Conservation (phyloP, 768 basidiomycete genomes). For the Leccinum fibrillosum region DNA sequence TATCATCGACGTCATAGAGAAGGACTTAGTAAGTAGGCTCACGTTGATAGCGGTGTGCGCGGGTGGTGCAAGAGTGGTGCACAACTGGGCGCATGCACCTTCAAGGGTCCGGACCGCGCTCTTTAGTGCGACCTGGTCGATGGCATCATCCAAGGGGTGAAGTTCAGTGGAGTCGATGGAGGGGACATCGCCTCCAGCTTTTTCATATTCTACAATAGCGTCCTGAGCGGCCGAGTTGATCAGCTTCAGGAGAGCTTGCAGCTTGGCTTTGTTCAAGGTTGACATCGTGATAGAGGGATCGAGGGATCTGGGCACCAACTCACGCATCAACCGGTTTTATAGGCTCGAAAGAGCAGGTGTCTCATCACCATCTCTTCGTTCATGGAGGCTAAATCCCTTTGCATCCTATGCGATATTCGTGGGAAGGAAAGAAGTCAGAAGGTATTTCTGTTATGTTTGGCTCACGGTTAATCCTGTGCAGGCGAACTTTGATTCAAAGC, state of each 20-base stretch:
- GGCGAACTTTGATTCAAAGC: background rate
- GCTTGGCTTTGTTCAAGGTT: conserved; percentile 17
- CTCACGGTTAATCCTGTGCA: conserved; percentile 7
- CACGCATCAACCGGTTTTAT: background rate
- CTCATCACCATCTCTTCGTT: background rate
- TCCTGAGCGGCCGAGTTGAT: conserved; percentile 30
- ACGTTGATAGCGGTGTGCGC: conserved; percentile 33
- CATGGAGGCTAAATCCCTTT: background rate
- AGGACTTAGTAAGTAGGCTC: background rate
- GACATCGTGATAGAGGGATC: conserved; percentile 12
- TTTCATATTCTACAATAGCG: conserved; percentile 34
- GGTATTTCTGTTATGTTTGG: background rate
- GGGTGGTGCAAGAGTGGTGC: conserved; percentile 34
- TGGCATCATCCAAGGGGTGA: conserved; percentile 34
- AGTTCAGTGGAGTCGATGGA: conserved; percentile 33
- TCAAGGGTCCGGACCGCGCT: conserved; percentile 28
- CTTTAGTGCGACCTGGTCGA: conserved; percentile 23
- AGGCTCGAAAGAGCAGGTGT: background rate
- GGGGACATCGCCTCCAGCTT: conserved; percentile 25
- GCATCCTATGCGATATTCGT: background rate
- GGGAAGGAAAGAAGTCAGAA: background rate
- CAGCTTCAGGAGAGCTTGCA: conserved; percentile 28
- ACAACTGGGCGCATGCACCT: conserved; percentile 36
- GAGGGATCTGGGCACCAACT: background rate
- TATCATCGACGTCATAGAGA: background rate